Percentiles rank a stretch among this genome's conserved stretches.
phyloP scores from a whole-genome alignment of 2,329 filamentous ascomycete species.

The Emergomyces orientalis region DNA sequence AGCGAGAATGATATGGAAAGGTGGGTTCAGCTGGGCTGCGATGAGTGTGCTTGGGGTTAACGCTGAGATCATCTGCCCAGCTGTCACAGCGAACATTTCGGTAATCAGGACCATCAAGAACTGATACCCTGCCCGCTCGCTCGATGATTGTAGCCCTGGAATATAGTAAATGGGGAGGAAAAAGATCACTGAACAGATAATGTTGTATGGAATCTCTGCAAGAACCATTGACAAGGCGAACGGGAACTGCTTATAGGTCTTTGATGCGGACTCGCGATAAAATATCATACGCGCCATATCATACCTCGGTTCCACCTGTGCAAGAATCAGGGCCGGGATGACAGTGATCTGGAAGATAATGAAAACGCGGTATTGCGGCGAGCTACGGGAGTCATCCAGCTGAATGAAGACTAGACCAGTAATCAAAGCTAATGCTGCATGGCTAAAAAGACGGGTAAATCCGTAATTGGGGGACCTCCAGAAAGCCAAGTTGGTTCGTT shows the following conservation, averaged over 20 bases:
- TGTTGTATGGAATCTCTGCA: conserved; percentile 74
- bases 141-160: conserved; percentile 57
- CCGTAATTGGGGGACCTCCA: conserved; percentile 85
- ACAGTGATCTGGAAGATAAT: conserved; percentile 82
- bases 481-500: conserved; percentile 65
- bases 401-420: conserved; percentile 72
- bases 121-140: conserved; percentile 67
- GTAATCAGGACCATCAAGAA: conserved; percentile 79
- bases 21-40: conserved; percentile 61
- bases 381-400: conserved; percentile 63
- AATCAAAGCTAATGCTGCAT: conserved; percentile 66
- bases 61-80: conserved; percentile 67
- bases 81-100: conserved; percentile 72
- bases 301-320: conserved; percentile 77
- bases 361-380: conserved; percentile 78
- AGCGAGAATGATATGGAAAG: conserved; percentile 63
- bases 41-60: conserved; percentile 65
- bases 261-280: conserved; percentile 75
- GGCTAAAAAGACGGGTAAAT: conserved; percentile 79
- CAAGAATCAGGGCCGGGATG: conserved; percentile 70
- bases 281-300: conserved; percentile 70
- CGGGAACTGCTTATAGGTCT: conserved; percentile 73
- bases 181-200: conserved; percentile 71
- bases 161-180: conserved; percentile 80
- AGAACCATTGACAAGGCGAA: conserved; percentile 71